Evolutionary conservation across 768 basidiomycete species (phyloP).

Genomic region (Boletus insuetus): DNA sequence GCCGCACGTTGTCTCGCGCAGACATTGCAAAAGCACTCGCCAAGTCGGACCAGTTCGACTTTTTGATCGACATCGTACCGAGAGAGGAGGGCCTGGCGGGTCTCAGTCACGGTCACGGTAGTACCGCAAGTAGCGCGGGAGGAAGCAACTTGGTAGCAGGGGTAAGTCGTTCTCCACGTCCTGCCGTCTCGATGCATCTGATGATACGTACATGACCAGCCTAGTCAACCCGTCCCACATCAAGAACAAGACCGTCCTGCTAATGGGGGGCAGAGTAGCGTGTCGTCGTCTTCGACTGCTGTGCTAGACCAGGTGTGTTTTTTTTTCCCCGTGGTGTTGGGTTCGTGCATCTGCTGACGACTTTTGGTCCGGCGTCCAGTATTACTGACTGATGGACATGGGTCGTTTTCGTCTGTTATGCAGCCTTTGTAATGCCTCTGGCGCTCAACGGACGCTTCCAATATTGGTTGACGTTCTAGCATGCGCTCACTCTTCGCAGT

Average conservation of each 20-base stretch:
- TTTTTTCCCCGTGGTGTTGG: background rate
- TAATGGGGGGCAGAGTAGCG: slow-evolving; percentile 14
- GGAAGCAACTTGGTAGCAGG: slow-evolving; percentile 23
- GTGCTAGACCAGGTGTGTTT: slow-evolving; percentile 27
- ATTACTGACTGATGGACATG: slow-evolving; percentile 18
- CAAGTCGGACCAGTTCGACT: slow-evolving; percentile 96
- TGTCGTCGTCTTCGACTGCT: slow-evolving; percentile 21
- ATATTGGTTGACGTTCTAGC: background rate
- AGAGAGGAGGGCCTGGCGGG: slow-evolving; percentile 58
- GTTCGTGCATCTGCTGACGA: background rate
- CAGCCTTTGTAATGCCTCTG: slow-evolving; percentile 3
- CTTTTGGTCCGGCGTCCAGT: slow-evolving; percentile 7
- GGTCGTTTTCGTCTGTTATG: slow-evolving; percentile 1
- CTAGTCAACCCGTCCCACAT: slow-evolving; percentile 22
- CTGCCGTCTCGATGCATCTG: background rate
- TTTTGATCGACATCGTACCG: slow-evolving; percentile 94
- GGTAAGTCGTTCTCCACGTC: slow-evolving; percentile 12
- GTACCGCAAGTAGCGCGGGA: background rate
- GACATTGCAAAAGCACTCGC: slow-evolving; percentile 92
- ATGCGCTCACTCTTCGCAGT: background rate
- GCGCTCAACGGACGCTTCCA: background rate
- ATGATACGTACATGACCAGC: slow-evolving; percentile 9
- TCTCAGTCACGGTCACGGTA: slow-evolving; percentile 12
- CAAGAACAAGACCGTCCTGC: slow-evolving; percentile 27
- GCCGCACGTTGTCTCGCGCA: slow-evolving; percentile 89